Conservation (phyloP, 202 grass and related monocot species). For the Setaria viridis region DNA sequence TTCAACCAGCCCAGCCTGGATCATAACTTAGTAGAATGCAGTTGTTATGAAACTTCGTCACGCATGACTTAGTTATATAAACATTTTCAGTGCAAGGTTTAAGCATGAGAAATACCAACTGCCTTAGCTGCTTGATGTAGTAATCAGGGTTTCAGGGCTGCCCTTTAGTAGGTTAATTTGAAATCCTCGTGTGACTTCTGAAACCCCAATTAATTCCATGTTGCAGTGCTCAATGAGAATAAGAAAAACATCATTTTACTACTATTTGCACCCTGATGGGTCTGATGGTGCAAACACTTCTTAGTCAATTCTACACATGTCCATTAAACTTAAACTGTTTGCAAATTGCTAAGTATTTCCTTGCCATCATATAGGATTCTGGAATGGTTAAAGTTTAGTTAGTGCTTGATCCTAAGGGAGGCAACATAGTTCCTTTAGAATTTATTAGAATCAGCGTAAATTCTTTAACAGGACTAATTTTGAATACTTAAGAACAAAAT, state of each 20-base stretch:
- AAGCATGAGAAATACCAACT: conserved; percentile 14
- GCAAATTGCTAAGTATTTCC: not conserved
- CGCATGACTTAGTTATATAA: not conserved
- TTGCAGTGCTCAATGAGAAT: not conserved
- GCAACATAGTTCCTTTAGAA: not conserved
- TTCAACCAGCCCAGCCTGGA: conserved; percentile 3
- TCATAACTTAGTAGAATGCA: not conserved
- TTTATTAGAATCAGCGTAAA: not conserved
- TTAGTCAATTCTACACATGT: not conserved
- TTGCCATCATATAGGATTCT: not conserved
- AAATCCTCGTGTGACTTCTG: not conserved
- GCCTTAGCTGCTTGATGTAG: conserved; percentile 12
- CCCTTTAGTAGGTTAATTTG: conserved; percentile 1
- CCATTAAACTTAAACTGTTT: not conserved
- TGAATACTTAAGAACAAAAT: conserved; percentile 5
- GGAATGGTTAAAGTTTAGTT: conserved; percentile 17
- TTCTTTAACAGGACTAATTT: not conserved
- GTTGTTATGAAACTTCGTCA: not conserved
- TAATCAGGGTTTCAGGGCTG: not conserved
- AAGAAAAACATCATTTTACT: not conserved
- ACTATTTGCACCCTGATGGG: not conserved
- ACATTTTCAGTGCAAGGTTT: not conserved
- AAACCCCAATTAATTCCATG: not conserved
- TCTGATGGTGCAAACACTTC: conserved; percentile 22
- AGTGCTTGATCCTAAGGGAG: not conserved